A percentile compares a stretch with the other conserved stretches of the same genome.
phyloP scores from a whole-genome alignment of 2,329 filamentous ascomycete species.

The Emericellopsis cladophorae region DNA sequence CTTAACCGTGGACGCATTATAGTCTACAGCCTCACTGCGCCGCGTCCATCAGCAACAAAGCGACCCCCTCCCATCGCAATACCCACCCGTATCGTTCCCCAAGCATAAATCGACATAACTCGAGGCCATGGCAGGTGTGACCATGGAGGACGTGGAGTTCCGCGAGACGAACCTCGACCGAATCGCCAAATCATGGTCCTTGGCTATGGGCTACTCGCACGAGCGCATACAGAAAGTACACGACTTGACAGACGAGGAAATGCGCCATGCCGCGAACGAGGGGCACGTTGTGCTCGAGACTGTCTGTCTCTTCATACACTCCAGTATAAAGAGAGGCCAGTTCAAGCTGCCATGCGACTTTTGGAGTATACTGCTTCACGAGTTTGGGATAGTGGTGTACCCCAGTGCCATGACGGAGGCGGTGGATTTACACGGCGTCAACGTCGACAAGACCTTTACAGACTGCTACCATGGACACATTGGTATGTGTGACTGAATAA shows the following conservation, averaged over 20 bases:
- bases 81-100: not conserved
- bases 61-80: not conserved
- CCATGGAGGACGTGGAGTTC: not conserved
- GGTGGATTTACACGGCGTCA: conserved; percentile 17
- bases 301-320: conserved; percentile 24
- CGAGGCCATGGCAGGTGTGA: not conserved
- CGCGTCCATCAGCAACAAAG: not conserved
- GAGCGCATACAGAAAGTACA: conserved; percentile 18
- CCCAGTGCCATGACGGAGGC: conserved; percentile 24
- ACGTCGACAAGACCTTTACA: conserved; percentile 20
- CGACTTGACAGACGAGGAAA: conserved; percentile 16
- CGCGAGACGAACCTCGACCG: conserved; percentile 17
- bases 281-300: conserved; percentile 23
- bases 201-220: conserved; percentile 22
- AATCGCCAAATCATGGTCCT: conserved; percentile 22
- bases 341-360: conserved; percentile 25
- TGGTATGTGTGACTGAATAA: conserved; percentile 10
- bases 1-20: too few species aligned
- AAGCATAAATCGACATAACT: not conserved
- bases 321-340: conserved; percentile 22
- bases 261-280: conserved; percentile 16
- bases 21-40: not conserved
- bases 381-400: conserved; percentile 27
- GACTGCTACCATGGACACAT: conserved; percentile 23
- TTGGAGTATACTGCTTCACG: conserved; percentile 21